These are phyloP conservation scores for Mycosarcoma mackinlayi DNA, from an alignment of 1,284 basidiomycete species.

Conservation along the genomic window DNA sequence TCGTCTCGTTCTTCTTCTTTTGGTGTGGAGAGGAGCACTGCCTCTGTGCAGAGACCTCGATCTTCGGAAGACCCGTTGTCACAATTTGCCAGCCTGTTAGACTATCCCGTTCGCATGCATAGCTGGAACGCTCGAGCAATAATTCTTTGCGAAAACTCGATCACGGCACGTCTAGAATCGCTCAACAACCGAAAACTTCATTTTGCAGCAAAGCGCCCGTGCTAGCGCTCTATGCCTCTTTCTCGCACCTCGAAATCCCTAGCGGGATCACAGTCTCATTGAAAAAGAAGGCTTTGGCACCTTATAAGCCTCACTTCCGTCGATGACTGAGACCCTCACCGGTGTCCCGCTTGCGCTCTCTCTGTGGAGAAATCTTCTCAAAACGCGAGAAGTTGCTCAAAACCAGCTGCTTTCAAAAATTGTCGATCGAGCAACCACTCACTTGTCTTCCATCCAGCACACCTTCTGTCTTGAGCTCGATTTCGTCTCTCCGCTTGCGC, in stretches of 20 bases:
- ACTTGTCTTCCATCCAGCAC: neutral
- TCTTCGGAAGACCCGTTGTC: slow-evolving; percentile 15
- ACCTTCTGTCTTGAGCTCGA: neutral
- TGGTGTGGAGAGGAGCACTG: slow-evolving; percentile 1
- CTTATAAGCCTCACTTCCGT: too few species aligned
- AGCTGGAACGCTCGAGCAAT: too few species aligned
- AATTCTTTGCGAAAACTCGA: too few species aligned
- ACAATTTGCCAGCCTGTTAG: slow-evolving; percentile 11
- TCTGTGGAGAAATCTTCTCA: slow-evolving; percentile 19
- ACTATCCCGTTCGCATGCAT: neutral
- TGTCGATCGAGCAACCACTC: too few species aligned
- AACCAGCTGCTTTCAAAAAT: too few species aligned
- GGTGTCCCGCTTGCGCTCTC: neutral
- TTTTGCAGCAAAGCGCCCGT: neutral
- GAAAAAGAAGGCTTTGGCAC: too few species aligned
- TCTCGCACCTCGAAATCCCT: too few species aligned
- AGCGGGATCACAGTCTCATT: too few species aligned
- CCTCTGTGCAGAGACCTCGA: slow-evolving; percentile 4
- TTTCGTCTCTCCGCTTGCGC: too few species aligned
- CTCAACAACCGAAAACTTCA: neutral
- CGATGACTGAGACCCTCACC: neutral
- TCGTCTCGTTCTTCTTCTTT: neutral
- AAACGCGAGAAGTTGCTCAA: neutral
- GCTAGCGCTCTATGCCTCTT: neutral
- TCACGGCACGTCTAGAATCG: neutral